phyloP scores from a whole-genome alignment of 139 green algal genomes.

The Asterochloris erici region DNA sequence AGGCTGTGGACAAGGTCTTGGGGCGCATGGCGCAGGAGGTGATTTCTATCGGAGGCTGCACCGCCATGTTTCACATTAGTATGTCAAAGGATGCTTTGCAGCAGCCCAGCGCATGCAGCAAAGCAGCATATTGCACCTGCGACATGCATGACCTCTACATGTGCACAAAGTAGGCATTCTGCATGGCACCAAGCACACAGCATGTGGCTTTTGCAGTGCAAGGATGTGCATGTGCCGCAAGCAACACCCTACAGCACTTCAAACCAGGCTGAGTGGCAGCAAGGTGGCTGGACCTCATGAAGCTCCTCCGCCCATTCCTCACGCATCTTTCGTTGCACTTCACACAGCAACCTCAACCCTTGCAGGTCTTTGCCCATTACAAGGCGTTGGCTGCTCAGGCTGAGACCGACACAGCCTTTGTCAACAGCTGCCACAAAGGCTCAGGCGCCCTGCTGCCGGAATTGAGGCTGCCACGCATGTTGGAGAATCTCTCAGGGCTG shows the following conservation, averaged over 20 bases:
- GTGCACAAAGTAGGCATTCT: too few species aligned
- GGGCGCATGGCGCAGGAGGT: too few species aligned
- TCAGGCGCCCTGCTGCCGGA: background rate
- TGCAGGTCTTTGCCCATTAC: constrained; percentile 18
- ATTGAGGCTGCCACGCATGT: background rate
- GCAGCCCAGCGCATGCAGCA: too few species aligned
- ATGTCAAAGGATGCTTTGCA: too few species aligned
- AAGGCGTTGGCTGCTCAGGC: constrained; percentile 2
- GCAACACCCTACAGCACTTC: background rate
- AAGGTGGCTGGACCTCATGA: background rate
- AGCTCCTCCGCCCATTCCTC: background rate
- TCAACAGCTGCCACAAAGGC: background rate
- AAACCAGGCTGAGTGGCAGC: background rate
- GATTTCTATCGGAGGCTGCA: too few species aligned
- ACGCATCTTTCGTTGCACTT: background rate
- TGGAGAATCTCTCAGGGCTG: constrained; percentile 6
- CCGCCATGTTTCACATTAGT: too few species aligned
- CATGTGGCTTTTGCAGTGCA: constrained; percentile 9
- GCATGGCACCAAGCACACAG: background rate
- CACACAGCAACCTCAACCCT: background rate
- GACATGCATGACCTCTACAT: too few species aligned
- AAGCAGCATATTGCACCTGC: too few species aligned
- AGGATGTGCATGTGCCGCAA: background rate
- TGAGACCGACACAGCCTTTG: constrained; percentile 2
- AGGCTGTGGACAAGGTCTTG: too few species aligned